phyloP scores from a whole-genome alignment of 2,329 filamentous ascomycete genomes.

The Penicillium frequentans region DNA sequence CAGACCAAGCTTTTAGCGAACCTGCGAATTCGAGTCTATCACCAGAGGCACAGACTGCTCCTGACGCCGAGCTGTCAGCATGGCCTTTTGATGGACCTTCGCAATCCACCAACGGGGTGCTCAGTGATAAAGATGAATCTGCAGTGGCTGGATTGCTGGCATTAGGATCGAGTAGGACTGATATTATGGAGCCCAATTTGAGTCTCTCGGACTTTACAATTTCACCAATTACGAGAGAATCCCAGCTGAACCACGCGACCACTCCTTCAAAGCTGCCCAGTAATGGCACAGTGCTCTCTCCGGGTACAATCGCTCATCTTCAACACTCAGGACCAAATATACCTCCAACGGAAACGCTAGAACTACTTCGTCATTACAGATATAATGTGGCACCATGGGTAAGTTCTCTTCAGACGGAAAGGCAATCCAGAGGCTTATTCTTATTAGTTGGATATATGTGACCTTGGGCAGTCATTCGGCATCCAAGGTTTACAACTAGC shows the following conservation, averaged over 20 bases:
- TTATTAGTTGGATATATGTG: constrained; percentile 45
- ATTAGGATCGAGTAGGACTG: constrained; percentile 18
- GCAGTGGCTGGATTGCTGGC: constrained; percentile 28
- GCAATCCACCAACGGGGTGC: background rate
- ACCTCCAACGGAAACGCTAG: constrained; percentile 25
- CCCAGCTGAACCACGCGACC: background rate
- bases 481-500: constrained; percentile 35
- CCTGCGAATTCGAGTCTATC: background rate
- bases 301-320: background rate
- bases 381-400: constrained; percentile 51
- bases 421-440: background rate
- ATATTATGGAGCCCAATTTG: background rate
- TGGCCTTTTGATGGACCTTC: background rate
- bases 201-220: constrained; percentile 3
- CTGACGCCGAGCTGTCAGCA: background rate
- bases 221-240: constrained; percentile 1
- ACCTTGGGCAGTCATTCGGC: constrained; percentile 44
- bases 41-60: background rate
- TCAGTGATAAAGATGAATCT: constrained; percentile 28
- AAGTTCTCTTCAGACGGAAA: constrained; percentile 8
- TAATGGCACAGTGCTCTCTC: background rate
- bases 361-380: constrained; percentile 45
- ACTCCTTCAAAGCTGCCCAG: background rate
- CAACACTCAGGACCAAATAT: background rate
- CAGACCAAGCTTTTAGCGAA: background rate